Percentiles rank a stretch among this genome's conserved stretches.
phyloP scores from a whole-genome alignment of 108 stramenopile species.

The Pseudonitzschia delicatissima region DNA sequence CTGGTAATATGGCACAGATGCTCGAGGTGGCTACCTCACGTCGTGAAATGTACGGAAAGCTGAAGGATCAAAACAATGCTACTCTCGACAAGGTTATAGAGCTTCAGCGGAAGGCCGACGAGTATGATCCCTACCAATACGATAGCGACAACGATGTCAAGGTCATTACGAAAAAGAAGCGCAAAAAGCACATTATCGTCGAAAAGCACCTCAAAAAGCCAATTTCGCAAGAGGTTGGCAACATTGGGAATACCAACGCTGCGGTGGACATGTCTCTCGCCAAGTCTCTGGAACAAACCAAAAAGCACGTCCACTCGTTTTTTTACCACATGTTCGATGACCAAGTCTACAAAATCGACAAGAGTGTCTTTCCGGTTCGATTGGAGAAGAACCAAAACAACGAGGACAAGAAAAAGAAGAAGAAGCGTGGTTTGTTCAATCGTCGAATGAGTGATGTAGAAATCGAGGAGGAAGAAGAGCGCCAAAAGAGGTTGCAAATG shows the following conservation, averaged over 20 bases:
- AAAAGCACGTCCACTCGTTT: slow-evolving; percentile 36
- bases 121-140: slow-evolving; percentile 21
- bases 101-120: slow-evolving; percentile 15
- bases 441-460: slow-evolving; percentile 15
- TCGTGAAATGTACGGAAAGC: slow-evolving; percentile 19
- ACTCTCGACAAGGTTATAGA: slow-evolving; percentile 27
- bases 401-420: slow-evolving; percentile 20
- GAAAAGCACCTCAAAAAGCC: slow-evolving; percentile 34
- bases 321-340: slow-evolving; percentile 44
- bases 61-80: slow-evolving; percentile 21
- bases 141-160: slow-evolving; percentile 45
- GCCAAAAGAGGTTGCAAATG: slow-evolving; percentile 25
- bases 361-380: slow-evolving; percentile 16
- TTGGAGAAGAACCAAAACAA: slow-evolving; percentile 20
- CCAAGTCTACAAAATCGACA: slow-evolving; percentile 36
- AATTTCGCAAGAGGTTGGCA: slow-evolving; percentile 25
- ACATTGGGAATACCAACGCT: neutral
- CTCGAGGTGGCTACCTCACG: slow-evolving; percentile 20
- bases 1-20: neutral
- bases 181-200: slow-evolving; percentile 19
- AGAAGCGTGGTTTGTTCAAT: slow-evolving; percentile 17
- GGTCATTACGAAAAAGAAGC: slow-evolving; percentile 23
- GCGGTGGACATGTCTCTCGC: slow-evolving; percentile 12
- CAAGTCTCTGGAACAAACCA: slow-evolving; percentile 16
- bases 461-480: slow-evolving; percentile 25